Evolutionary conservation across 1,284 basidiomycete species (phyloP).

Genomic region (Moesziomyces globuligerus): DNA sequence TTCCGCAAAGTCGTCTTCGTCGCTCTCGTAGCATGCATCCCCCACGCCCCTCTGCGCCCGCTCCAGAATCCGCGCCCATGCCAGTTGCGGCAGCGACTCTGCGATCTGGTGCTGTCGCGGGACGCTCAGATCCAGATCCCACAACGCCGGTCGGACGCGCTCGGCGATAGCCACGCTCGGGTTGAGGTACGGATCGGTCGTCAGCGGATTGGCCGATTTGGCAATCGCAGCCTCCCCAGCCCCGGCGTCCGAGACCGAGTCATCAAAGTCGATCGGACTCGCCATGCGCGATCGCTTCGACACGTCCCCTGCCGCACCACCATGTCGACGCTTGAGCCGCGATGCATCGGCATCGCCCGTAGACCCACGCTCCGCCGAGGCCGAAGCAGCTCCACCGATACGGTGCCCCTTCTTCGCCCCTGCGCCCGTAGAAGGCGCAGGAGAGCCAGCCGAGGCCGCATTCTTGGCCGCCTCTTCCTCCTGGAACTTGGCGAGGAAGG

Average conservation of each 20-base stretch:
- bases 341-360: constrained; percentile 26
- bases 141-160: constrained; percentile 40
- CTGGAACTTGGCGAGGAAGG: constrained; percentile 61
- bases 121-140: constrained; percentile 46
- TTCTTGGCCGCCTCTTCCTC: constrained; percentile 59
- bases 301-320: constrained; percentile 22
- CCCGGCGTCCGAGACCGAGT: constrained; percentile 14
- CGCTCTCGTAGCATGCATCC: constrained; percentile 60
- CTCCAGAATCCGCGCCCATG: constrained; percentile 60
- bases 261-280: constrained; percentile 38
- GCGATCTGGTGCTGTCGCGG: constrained; percentile 23
- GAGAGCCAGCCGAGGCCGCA: constrained; percentile 25
- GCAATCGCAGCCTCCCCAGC: neutral
- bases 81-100: constrained; percentile 39
- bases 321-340: constrained; percentile 21
- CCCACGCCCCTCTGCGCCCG: constrained; percentile 58
- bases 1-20: constrained; percentile 53
- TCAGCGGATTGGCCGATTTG: constrained; percentile 24
- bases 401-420: constrained; percentile 19
- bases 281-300: constrained; percentile 45
- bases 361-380: constrained; percentile 24
- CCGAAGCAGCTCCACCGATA: constrained; percentile 13
- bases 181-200: constrained; percentile 36
- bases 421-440: constrained; percentile 38
- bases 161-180: constrained; percentile 19